A percentile compares a stretch with the other conserved stretches of the same genome.
These are phyloP conservation scores for Penicillium sp. DNA, from an alignment of 2,329 filamentous ascomycete genomes.

Conservation along the genomic window DNA sequence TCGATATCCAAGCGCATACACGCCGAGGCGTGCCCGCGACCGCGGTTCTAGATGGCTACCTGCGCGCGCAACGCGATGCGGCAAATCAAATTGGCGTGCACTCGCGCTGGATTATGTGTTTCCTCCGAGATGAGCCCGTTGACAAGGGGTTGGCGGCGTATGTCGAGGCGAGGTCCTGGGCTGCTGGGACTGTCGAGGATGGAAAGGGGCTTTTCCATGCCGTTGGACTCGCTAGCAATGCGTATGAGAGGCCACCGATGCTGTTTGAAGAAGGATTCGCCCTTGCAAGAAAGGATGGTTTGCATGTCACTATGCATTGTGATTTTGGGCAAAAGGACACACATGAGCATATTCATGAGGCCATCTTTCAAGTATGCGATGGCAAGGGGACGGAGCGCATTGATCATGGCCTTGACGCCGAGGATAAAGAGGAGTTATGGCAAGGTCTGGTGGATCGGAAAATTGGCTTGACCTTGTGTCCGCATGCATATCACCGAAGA, in stretches of 20 bases:
- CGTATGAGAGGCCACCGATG: constrained; percentile 48
- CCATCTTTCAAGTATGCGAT: constrained; percentile 32
- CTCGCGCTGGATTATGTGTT: constrained; percentile 46
- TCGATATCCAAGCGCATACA: constrained; percentile 48
- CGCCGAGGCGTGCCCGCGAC: constrained; percentile 36
- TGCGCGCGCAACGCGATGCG: constrained; percentile 35
- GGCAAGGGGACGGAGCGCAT: constrained; percentile 40
- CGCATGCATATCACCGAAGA: constrained; percentile 42
- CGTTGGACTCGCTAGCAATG: constrained; percentile 52
- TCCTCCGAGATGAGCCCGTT: constrained; percentile 45
- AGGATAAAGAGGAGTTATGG: constrained; percentile 38
- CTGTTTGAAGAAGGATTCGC: constrained; percentile 49
- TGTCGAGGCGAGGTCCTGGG: constrained; percentile 40
- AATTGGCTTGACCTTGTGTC: constrained; percentile 47
- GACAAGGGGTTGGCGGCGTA: constrained; percentile 45
- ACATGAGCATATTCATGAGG: constrained; percentile 46
- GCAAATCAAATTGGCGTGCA: constrained; percentile 29
- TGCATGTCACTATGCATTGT: constrained; percentile 52
- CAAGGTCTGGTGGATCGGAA: constrained; percentile 31
- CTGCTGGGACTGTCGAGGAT: constrained; percentile 16
- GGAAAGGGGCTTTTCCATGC: constrained; percentile 48
- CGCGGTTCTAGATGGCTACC: constrained; percentile 39
- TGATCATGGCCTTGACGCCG: constrained; percentile 47
- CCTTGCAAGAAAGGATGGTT: constrained; percentile 15
- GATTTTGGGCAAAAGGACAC: constrained; percentile 55